Base-by-base conservation (phyloP, 495 filamentous ascomycete species). In the Melanomma pulvis-pyrius region DNA sequence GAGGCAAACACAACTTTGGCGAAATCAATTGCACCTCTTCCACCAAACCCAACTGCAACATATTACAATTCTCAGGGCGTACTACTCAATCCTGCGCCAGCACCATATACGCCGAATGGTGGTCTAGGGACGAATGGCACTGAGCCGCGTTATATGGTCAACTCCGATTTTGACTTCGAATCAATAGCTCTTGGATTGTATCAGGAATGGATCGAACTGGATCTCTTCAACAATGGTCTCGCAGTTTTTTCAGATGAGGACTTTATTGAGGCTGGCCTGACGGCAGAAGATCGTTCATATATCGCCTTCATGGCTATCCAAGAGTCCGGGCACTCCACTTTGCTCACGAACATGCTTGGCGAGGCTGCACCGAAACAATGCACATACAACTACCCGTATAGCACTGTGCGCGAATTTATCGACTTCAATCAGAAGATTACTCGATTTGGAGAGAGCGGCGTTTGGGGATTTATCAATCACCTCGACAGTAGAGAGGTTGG, bases 391-490 rank as follows among this genome's bases (percentile, higher is more conserved):
- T 96, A 96, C 72, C 91, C 92, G 1, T 91, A 86, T 68, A 84
- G 79, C 34, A 93, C 85, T 47, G 88, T 96, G 25, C 82, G 80
- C 44, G 91, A 96, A 74, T 94, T 85, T 71, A 78, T 96, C 64
- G 91, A 96, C 78, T 96, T 96, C 76, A 88, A 84, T 74, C 92
- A 96, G 76, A 92, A 92, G 69, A 68, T 96, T 12, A 96, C 92
- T 8, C 88, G 91, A 26, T 91, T 82, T 68, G 91, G 90, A 30
- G 92, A 96, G 75, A 81, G 87, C 6, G 91, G 92, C 26, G 91
- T 93, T 1, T 93, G 90, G 76, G 91, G 91, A 1, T 96, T 93
- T 76, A 79, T 96, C 60, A 82, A 87, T 53, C 92, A 96, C 74
- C 82, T 96, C 17, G 86, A 96, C 73, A 88, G 88, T 0, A 86